Evolutionary conservation across 2,329 filamentous ascomycete genomes (phyloP).

Genomic region (Botrytis squamosa): DNA sequence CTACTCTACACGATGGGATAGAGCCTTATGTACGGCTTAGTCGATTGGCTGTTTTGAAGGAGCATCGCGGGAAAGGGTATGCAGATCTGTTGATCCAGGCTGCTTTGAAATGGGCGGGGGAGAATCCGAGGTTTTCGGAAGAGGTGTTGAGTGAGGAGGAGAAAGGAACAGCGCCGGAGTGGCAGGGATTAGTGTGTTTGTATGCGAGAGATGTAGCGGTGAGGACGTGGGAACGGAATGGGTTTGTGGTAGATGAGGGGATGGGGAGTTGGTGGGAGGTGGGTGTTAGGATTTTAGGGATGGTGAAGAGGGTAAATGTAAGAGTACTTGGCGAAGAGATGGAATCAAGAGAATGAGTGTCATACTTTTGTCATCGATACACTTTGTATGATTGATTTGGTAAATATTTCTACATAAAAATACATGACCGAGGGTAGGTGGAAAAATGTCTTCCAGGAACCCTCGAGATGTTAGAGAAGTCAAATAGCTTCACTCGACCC

Average conservation of each 20-base stretch:
- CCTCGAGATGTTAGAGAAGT: not conserved
- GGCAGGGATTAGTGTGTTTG: slow-evolving; percentile 73
- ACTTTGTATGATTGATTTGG: not conserved
- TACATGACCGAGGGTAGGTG: not conserved
- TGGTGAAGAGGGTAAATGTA: slow-evolving; percentile 53
- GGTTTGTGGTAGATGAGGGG: slow-evolving; percentile 69
- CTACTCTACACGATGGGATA: slow-evolving; percentile 55
- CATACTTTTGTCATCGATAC: not conserved
- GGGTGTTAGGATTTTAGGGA: slow-evolving; percentile 80
- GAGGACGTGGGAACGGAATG: slow-evolving; percentile 65
- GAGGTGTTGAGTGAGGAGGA: slow-evolving; percentile 45
- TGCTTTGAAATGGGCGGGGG: slow-evolving; percentile 65
- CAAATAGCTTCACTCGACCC: not conserved
- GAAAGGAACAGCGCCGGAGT: slow-evolving; percentile 48
- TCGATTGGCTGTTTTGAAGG: slow-evolving; percentile 66
- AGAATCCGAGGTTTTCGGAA: slow-evolving; percentile 54
- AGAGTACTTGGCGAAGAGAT: not conserved
- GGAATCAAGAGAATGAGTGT: not conserved
- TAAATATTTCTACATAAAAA: not conserved
- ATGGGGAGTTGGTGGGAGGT: slow-evolving; percentile 82
- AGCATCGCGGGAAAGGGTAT: slow-evolving; percentile 65
- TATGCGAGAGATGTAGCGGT: slow-evolving; percentile 73
- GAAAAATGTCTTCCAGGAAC: not conserved
- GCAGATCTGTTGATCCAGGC: slow-evolving; percentile 64
- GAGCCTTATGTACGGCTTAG: slow-evolving; percentile 84